Evolutionary conservation across 2,329 filamentous ascomycete species (phyloP).

Genomic region (Colletotrichum tofieldiae): DNA sequence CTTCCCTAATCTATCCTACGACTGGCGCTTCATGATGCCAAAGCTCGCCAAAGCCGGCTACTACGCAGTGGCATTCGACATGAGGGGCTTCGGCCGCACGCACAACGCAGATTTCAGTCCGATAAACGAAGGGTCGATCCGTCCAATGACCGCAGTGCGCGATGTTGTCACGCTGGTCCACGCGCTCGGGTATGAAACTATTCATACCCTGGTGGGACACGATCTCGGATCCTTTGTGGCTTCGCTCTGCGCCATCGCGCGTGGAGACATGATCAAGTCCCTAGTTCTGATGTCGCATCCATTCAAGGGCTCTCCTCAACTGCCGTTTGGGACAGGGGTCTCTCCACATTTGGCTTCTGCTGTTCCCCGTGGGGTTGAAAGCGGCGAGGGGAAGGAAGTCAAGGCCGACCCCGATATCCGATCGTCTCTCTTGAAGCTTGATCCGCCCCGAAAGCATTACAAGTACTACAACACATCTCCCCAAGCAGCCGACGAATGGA

Average conservation of each 20-base stretch:
- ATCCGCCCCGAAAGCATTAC: slow-evolving; percentile 77
- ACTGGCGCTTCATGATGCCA: slow-evolving; percentile 77
- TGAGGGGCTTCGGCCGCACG: slow-evolving; percentile 78
- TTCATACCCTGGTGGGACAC: slow-evolving; percentile 75
- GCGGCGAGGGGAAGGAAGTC: slow-evolving; percentile 27
- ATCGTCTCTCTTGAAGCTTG: slow-evolving; percentile 66
- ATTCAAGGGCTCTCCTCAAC: slow-evolving; percentile 66
- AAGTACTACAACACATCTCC: slow-evolving; percentile 75
- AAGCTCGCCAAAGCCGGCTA: slow-evolving; percentile 73
- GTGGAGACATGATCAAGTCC: slow-evolving; percentile 76
- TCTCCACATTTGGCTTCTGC: background rate
- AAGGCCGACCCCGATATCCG: slow-evolving; percentile 63
- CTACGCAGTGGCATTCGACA: slow-evolving; percentile 77
- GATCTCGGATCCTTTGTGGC: slow-evolving; percentile 77
- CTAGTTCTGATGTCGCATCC: slow-evolving; percentile 78
- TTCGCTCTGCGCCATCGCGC: slow-evolving; percentile 71
- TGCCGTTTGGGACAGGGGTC: slow-evolving; percentile 57
- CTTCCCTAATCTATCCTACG: slow-evolving; percentile 79
- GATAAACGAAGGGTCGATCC: slow-evolving; percentile 60
- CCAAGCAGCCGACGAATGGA: slow-evolving; percentile 63
- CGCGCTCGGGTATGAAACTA: slow-evolving; percentile 71
- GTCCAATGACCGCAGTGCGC: slow-evolving; percentile 68
- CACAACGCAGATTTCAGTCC: slow-evolving; percentile 13
- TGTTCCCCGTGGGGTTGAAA: background rate
- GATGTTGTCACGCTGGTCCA: slow-evolving; percentile 75